phyloP scores from a whole-genome alignment of 2,329 filamentous ascomycete genomes.

The Hansfordia pulvinata region DNA sequence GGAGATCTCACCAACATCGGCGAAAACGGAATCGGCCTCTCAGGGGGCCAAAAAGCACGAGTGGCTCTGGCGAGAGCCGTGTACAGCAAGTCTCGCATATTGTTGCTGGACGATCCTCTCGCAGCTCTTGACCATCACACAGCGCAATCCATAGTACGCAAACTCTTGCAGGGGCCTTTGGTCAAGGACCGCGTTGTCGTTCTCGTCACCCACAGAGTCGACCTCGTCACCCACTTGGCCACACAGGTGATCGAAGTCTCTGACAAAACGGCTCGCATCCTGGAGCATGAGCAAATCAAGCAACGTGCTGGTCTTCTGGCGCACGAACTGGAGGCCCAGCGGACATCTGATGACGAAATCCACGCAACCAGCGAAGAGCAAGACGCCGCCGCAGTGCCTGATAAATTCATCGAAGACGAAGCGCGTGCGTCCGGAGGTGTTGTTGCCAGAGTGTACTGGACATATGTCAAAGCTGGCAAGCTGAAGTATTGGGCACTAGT shows the following conservation, averaged over 20 bases:
- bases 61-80: slow-evolving; percentile 49
- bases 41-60: slow-evolving; percentile 49
- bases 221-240: slow-evolving; percentile 61
- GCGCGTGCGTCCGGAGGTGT: slow-evolving; percentile 63
- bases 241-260: slow-evolving; percentile 59
- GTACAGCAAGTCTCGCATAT: slow-evolving; percentile 41
- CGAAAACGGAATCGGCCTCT: slow-evolving; percentile 48
- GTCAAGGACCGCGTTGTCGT: slow-evolving; percentile 54
- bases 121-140: slow-evolving; percentile 51
- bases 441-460: slow-evolving; percentile 64
- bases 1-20: slow-evolving; percentile 47
- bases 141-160: slow-evolving; percentile 46
- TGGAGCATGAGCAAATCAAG: slow-evolving; percentile 29
- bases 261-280: slow-evolving; percentile 40
- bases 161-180: slow-evolving; percentile 44
- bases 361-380: slow-evolving; percentile 20
- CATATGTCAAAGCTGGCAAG: slow-evolving; percentile 71
- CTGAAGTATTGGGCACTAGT: slow-evolving; percentile 59
- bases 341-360: slow-evolving; percentile 17
- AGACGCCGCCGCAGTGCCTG: slow-evolving; percentile 40
- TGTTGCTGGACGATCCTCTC: slow-evolving; percentile 50
- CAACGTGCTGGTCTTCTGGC: slow-evolving; percentile 20
- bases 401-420: slow-evolving; percentile 73
- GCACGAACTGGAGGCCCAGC: slow-evolving; percentile 11
- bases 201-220: slow-evolving; percentile 71